Evolutionary conservation across 108 stramenopile genomes (phyloP).

Genomic region (Parmales sp.): DNA sequence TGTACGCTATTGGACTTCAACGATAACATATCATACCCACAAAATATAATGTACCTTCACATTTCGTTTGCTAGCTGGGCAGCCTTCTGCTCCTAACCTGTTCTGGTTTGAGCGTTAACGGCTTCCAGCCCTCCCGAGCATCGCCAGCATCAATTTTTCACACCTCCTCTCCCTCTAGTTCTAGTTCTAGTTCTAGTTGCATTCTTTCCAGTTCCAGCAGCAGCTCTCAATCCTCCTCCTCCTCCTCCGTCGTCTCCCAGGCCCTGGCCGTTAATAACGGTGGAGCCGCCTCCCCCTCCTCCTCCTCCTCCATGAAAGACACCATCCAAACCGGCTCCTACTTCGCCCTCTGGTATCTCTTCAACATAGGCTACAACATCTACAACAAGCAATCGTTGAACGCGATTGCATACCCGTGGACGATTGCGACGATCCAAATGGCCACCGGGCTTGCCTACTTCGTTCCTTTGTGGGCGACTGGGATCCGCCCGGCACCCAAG

Average conservation of each 20-base stretch:
- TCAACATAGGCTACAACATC: conserved; percentile 98
- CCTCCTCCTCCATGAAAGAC: conserved; percentile 37
- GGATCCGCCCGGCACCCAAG: conserved; percentile 83
- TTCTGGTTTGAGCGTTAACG: too few relatives aligned
- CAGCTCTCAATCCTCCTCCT: neutral
- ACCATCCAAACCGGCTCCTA: conserved; percentile 70
- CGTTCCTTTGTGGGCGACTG: conserved; percentile 69
- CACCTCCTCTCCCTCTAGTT: too few relatives aligned
- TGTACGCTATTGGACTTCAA: too few relatives aligned
- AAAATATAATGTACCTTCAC: too few relatives aligned
- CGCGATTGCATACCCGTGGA: conserved; percentile 80
- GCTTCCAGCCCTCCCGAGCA: too few relatives aligned
- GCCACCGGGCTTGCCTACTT: conserved; percentile 82
- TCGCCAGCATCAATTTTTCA: too few relatives aligned
- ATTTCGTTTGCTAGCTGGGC: too few relatives aligned
- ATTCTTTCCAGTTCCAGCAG: neutral
- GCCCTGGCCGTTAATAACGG: conserved; percentile 46
- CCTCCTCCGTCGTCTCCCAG: conserved; percentile 24
- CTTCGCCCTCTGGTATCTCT: conserved; percentile 95
- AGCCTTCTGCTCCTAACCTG: too few relatives aligned
- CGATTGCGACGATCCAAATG: conserved; percentile 92
- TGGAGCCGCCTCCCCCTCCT: conserved; percentile 45
- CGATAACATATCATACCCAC: too few relatives aligned
- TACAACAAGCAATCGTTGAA: conserved; percentile 96
- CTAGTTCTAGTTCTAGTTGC: too few relatives aligned